A percentile compares a stretch with the other conserved stretches of the same genome.
phyloP scores from a whole-genome alignment of 2,329 filamentous ascomycete genomes.

The Fusarium proliferatum region DNA sequence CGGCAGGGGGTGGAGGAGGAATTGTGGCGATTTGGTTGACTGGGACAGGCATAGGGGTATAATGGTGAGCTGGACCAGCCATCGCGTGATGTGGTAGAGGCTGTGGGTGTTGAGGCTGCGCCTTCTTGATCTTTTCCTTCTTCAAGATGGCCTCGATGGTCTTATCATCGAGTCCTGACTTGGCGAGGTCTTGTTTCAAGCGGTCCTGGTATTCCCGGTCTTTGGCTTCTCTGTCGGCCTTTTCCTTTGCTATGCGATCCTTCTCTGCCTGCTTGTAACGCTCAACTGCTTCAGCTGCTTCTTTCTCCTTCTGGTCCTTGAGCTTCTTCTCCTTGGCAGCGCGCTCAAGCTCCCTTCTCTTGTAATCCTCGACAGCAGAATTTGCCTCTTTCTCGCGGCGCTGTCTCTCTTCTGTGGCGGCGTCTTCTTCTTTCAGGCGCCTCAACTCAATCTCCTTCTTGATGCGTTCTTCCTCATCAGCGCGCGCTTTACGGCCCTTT shows the following conservation, averaged over 20 bases:
- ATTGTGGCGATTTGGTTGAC: slow-evolving; percentile 12
- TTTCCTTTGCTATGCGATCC: slow-evolving; percentile 57
- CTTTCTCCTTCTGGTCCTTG: slow-evolving; percentile 61
- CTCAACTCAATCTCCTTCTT: slow-evolving; percentile 63
- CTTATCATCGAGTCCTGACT: slow-evolving; percentile 68
- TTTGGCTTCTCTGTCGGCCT: slow-evolving; percentile 57
- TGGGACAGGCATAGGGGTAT: not conserved
- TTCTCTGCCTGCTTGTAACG: slow-evolving; percentile 62
- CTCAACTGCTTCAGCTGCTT: slow-evolving; percentile 62
- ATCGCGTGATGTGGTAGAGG: slow-evolving; percentile 17
- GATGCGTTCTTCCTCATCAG: slow-evolving; percentile 62
- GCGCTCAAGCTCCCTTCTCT: slow-evolving; percentile 58
- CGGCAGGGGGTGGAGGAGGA: not conserved
- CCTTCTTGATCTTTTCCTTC: slow-evolving; percentile 62
- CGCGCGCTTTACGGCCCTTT: slow-evolving; percentile 57
- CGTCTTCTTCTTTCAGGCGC: slow-evolving; percentile 61
- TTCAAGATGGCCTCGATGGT: slow-evolving; percentile 69
- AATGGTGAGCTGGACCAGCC: slow-evolving; percentile 9
- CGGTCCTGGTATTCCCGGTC: slow-evolving; percentile 63
- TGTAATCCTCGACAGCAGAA: slow-evolving; percentile 64
- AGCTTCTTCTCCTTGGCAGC: slow-evolving; percentile 59
- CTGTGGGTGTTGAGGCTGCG: slow-evolving; percentile 10
- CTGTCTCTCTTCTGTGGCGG: slow-evolving; percentile 45
- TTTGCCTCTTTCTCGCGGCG: slow-evolving; percentile 59
- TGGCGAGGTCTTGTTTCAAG: slow-evolving; percentile 67